These are phyloP conservation scores for Malus hybrid DNA, from an alignment of 331 rosid species.

Conservation along the genomic window DNA sequence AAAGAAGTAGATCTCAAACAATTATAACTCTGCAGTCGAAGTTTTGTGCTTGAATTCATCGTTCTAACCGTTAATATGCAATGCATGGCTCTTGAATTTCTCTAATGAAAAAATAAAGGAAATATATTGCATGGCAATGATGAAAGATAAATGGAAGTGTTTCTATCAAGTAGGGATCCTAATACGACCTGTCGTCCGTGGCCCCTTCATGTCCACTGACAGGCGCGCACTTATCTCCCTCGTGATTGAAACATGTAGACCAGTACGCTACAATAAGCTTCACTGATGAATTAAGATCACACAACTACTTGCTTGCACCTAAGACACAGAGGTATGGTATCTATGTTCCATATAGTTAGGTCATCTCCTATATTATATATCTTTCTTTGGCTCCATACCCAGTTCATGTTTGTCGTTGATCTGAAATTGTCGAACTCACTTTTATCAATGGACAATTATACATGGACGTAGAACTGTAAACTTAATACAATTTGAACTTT, in stretches of 20 bases:
- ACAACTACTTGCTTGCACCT: background rate
- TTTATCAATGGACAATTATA: too few species aligned
- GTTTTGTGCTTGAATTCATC: too few species aligned
- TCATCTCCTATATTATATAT: background rate
- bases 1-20: too few species aligned
- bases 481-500: too few species aligned
- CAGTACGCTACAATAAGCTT: background rate
- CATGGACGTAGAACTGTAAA: too few species aligned
- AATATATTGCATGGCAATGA: background rate
- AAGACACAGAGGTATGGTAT: background rate
- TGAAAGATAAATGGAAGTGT: background rate
- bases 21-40: too few species aligned
- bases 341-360: background rate
- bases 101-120: background rate
- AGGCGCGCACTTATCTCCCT: conserved; percentile 1
- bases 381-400: background rate
- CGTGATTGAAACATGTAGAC: background rate
- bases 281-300: background rate
- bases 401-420: background rate
- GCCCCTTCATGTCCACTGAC: conserved; percentile 1
- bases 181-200: background rate
- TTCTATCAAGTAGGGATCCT: background rate
- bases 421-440: too few species aligned
- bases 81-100: conserved; percentile 1
- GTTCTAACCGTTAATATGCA: background rate